Conservation (phyloP, 805 yeast genomes). For the Lipomyces starkeyi region DNA sequence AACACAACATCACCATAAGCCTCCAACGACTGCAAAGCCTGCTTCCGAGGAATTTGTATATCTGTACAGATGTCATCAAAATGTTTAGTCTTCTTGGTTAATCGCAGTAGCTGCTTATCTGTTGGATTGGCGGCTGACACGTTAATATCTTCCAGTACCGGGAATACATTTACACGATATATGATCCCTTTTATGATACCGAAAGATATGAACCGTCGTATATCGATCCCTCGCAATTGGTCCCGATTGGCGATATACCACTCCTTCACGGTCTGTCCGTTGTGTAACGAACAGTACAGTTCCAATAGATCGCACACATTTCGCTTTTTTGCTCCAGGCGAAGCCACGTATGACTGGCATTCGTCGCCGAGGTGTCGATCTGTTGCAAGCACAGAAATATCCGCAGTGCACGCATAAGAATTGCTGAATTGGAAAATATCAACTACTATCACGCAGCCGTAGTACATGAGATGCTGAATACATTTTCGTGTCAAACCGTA, state of each 20-base stretch:
- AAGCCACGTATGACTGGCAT: constrained; percentile 78
- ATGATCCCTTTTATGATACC: constrained; percentile 84
- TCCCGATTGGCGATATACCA: constrained; percentile 79
- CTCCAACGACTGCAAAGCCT: constrained; percentile 19
- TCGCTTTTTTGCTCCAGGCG: constrained; percentile 18
- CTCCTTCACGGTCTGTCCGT: constrained; percentile 74
- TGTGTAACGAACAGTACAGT: constrained; percentile 77
- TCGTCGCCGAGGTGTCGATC: constrained; percentile 73
- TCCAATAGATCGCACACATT: constrained; percentile 69
- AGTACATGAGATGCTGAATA: constrained; percentile 88
- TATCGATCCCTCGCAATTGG: constrained; percentile 68
- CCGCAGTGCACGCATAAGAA: constrained; percentile 86
- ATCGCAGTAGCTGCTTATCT: constrained; percentile 12
- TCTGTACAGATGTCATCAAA: constrained; percentile 66
- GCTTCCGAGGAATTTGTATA: constrained; percentile 48
- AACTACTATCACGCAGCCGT: constrained; percentile 78
- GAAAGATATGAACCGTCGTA: constrained; percentile 82
- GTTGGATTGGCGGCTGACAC: constrained; percentile 9
- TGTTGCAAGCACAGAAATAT: constrained; percentile 68
- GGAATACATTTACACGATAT: constrained; percentile 79
- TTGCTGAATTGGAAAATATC: constrained; percentile 91
- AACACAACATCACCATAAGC: constrained; percentile 31
- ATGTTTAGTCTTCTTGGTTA: constrained; percentile 39
- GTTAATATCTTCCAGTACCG: constrained; percentile 53
- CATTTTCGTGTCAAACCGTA: constrained; percentile 79